Evolutionary conservation across 2,329 filamentous ascomycete genomes (phyloP), one percentile per base, ranked within the genome.

Genomic region (Pestalotiopsis sp.): DNA sequence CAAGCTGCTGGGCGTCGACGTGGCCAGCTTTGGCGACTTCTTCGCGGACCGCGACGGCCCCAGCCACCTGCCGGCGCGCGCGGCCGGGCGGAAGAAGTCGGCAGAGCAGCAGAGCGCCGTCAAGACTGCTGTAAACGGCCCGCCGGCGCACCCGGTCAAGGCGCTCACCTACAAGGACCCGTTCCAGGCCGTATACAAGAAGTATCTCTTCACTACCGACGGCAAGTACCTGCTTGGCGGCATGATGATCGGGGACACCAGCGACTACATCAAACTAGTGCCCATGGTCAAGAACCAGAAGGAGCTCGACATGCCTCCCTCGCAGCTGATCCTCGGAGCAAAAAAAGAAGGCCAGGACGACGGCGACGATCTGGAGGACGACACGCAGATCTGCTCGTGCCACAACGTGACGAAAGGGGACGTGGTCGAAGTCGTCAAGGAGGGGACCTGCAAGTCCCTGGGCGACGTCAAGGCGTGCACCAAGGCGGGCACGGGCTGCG

Each of bases 241-340:
- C 4, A 97, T 97, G 93, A 97, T 97, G 93, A 96, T 97, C 70
- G 95, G 94, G 52, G 94, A 97, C 75, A 97, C 93, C 0, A 92
- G 89, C 71, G 94, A 97, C 81, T 97, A 97, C 76, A 88, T 97
- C 81, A 97, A 95, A 79, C 83, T 97, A 25, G 93, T 97, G 1
- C 92, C 93, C 1, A 90, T 97, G 85, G 93, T 96, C 67, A 97
- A 95, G 82, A 91, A 89, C 72, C 92, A 94, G 77, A 97, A 95
- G 78, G 84, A 86, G 70, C 85, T 97, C 1, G 93, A 97, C 14
- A 83, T 93, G 0, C 89, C 93, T 0, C 94, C 94, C 0, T 90
- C 91, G 63, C 90, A 97, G 78, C 90, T 97, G 68, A 97, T 97
- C 71, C 83, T 97, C 2, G 94, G 94, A 0, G 89, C 91, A 0